phyloP scores from a whole-genome alignment of 306 rosid species.

The Rosa lucieae region DNA sequence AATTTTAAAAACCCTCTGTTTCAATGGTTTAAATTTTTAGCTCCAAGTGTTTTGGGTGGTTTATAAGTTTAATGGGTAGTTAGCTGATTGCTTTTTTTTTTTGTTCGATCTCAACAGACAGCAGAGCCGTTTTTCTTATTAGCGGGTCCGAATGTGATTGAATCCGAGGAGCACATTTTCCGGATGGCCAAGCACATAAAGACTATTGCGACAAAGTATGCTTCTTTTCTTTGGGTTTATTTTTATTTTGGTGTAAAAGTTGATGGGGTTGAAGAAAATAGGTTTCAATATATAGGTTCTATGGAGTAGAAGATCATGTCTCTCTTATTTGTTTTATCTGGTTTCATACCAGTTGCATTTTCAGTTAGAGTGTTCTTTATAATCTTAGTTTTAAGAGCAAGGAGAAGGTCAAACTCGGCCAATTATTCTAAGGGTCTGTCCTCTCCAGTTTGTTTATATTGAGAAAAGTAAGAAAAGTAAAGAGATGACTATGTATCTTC shows the following conservation, averaged over 20 bases:
- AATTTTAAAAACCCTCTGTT: not conserved
- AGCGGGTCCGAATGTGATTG: conserved; percentile 97
- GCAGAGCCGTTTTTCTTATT: conserved; percentile 84
- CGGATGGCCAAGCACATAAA: conserved; percentile 79
- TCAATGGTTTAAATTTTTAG: not conserved
- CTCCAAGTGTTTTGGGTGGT: not conserved
- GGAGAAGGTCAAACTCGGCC: not conserved
- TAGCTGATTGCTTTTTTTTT: conserved; percentile 22
- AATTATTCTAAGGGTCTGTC: not conserved
- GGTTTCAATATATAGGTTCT: not conserved
- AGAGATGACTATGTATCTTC: not conserved
- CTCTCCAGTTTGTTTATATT: not conserved
- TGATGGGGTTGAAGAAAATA: conserved; percentile 1
- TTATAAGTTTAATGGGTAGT: conserved; percentile 1
- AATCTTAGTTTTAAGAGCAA: not conserved
- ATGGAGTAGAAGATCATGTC: not conserved
- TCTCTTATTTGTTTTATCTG: not conserved
- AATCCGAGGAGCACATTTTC: conserved; percentile 82
- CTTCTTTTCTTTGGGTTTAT: conserved; percentile 1
- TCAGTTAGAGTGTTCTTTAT: not conserved
- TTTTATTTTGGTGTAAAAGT: not conserved
- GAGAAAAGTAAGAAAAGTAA: not conserved
- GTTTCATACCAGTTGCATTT: not conserved
- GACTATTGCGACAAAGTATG: conserved; percentile 66
- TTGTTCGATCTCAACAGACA: conserved; percentile 39